Conservation (phyloP, 2,329 filamentous ascomycete species). For the Sporothrix variecibatus region DNA sequence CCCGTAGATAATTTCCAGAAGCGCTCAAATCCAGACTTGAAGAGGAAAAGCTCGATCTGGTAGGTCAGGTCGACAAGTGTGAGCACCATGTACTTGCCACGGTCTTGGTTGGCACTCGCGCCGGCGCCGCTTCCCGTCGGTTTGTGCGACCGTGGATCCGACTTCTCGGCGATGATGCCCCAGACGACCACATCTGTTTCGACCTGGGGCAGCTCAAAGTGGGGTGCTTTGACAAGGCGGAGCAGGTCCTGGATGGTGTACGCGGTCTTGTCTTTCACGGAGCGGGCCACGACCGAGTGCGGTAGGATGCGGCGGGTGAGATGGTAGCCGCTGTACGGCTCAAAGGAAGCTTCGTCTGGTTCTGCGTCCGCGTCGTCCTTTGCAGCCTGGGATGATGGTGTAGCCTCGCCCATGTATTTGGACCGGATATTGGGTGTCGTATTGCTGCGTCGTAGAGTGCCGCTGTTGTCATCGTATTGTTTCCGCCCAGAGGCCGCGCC, state of each 20-base stretch:
- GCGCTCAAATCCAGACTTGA: slow-evolving; percentile 83
- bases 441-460: slow-evolving; percentile 45
- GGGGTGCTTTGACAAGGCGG: slow-evolving; percentile 76
- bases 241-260: slow-evolving; percentile 80
- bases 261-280: slow-evolving; percentile 74
- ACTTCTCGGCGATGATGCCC: slow-evolving; percentile 85
- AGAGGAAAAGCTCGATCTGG: slow-evolving; percentile 90
- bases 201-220: slow-evolving; percentile 77
- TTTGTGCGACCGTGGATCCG: slow-evolving; percentile 68
- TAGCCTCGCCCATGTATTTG: neutral
- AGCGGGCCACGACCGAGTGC: slow-evolving; percentile 76
- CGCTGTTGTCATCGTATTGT: neutral
- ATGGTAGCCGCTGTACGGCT: slow-evolving; percentile 83
- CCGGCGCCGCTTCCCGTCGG: slow-evolving; percentile 36
- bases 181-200: slow-evolving; percentile 90
- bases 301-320: slow-evolving; percentile 81
- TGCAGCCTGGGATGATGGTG: neutral
- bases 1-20: slow-evolving; percentile 94
- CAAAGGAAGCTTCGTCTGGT: slow-evolving; percentile 57
- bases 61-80: slow-evolving; percentile 85
- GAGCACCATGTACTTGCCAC: slow-evolving; percentile 90
- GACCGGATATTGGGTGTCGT: slow-evolving; percentile 42
- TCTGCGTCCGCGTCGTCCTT: neutral
- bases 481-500: slow-evolving; percentile 36
- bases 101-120: slow-evolving; percentile 47